Evolutionary conservation across 202 grass and related monocot genomes (phyloP).

Genomic region (Dendrocalamus latiflorus): DNA sequence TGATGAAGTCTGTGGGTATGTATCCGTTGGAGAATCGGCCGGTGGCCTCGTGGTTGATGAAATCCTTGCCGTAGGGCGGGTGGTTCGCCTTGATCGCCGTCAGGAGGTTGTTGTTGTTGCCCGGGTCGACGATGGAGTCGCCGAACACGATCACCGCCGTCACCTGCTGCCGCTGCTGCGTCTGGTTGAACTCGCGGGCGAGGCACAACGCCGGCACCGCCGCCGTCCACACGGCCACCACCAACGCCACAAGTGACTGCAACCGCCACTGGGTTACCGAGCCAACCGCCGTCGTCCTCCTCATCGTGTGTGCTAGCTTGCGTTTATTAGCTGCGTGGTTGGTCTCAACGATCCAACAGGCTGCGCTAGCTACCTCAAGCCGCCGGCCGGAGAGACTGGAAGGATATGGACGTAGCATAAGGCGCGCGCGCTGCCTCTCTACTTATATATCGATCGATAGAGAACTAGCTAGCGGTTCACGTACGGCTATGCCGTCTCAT

Average conservation of each 20-base stretch:
- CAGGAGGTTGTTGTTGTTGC: slow-evolving; percentile 61
- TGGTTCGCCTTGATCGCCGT: slow-evolving; percentile 53
- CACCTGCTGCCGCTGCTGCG: background rate
- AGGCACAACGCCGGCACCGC: background rate
- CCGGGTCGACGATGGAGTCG: slow-evolving; percentile 67
- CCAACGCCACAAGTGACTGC: background rate
- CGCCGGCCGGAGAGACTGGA: too few relatives aligned
- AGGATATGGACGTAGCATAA: too few relatives aligned
- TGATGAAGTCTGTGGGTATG: slow-evolving; percentile 58
- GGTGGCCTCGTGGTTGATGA: slow-evolving; percentile 42
- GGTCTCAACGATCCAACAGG: too few relatives aligned
- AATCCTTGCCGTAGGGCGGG: slow-evolving; percentile 61
- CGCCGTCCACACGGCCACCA: background rate
- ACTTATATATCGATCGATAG: too few relatives aligned
- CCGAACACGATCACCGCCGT: slow-evolving; percentile 71
- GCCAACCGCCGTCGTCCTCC: too few relatives aligned
- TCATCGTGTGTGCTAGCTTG: too few relatives aligned
- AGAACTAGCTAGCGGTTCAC: too few relatives aligned
- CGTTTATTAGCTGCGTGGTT: too few relatives aligned
- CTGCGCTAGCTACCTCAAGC: too few relatives aligned
- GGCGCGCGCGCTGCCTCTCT: too few relatives aligned
- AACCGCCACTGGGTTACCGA: background rate
- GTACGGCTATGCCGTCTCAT: too few relatives aligned
- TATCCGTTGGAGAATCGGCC: slow-evolving; percentile 68
- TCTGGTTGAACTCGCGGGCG: background rate